Evolutionary conservation across 2,329 filamentous ascomycete genomes (phyloP).

Genomic region (Meredithiella fracta): DNA sequence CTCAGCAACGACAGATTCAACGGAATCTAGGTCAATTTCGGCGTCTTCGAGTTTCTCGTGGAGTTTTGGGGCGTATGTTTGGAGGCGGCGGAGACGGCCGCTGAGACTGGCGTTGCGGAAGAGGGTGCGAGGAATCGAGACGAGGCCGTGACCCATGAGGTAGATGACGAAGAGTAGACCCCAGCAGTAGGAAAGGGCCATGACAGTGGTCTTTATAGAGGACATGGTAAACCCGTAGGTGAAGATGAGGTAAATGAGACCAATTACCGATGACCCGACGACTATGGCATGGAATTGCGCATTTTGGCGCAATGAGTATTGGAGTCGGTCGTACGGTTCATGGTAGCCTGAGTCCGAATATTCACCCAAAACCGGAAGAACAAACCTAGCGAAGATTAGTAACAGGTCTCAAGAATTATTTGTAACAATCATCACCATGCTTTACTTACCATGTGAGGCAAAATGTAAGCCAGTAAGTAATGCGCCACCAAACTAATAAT

Average conservation of each 20-base stretch:
- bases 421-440: background rate
- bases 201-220: constrained; percentile 67
- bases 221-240: constrained; percentile 56
- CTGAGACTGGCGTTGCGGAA: constrained; percentile 66
- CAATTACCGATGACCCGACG: constrained; percentile 51
- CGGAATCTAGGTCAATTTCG: constrained; percentile 57
- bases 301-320: constrained; percentile 77
- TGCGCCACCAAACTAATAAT: constrained; percentile 78
- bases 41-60: constrained; percentile 83
- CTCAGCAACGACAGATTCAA: constrained; percentile 67
- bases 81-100: constrained; percentile 55
- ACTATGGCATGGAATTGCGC: constrained; percentile 76
- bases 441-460: constrained; percentile 68
- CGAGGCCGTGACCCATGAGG: constrained; percentile 91
- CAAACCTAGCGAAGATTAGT: constrained; percentile 40
- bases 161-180: constrained; percentile 84
- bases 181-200: constrained; percentile 92
- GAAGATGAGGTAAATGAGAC: constrained; percentile 68
- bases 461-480: constrained; percentile 96
- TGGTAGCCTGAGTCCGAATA: constrained; percentile 90
- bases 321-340: constrained; percentile 61
- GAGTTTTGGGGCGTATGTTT: constrained; percentile 60
- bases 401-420: background rate
- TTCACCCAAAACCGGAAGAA: constrained; percentile 83
- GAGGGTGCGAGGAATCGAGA: constrained; percentile 70